Conservation (phyloP, 2,329 filamentous ascomycete genomes). For the Lasiodiplodia theobromae region DNA sequence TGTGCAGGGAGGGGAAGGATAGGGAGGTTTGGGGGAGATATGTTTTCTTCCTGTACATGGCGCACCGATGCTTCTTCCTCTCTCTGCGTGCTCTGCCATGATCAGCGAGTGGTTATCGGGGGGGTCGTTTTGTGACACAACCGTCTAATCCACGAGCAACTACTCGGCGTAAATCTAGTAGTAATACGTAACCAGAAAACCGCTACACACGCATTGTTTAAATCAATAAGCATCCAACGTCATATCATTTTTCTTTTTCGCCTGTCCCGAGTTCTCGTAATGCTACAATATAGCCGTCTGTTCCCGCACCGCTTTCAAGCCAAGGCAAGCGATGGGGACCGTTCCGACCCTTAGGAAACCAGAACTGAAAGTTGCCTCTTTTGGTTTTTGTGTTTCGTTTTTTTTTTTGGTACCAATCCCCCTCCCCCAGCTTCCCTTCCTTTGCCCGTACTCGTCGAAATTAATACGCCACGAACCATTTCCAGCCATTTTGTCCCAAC, state of each 20-base stretch:
- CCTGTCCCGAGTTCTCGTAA: not conserved
- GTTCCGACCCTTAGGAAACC: not conserved
- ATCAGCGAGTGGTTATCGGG: too few species aligned
- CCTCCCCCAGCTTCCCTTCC: too few species aligned
- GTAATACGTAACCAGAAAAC: too few species aligned
- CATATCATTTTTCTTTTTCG: not conserved
- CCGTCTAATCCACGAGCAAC: not conserved
- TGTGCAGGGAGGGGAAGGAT: too few species aligned
- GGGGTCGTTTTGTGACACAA: too few species aligned
- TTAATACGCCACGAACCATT: not conserved
- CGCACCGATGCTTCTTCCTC: too few species aligned
- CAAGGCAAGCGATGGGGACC: not conserved
- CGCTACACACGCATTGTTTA: not conserved
- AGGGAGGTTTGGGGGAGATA: too few species aligned
- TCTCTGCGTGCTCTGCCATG: too few species aligned
- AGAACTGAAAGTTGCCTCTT: not conserved
- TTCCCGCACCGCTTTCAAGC: not conserved
- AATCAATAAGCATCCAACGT: not conserved
- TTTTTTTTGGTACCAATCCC: not conserved
- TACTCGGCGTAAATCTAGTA: not conserved
- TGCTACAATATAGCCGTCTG: not conserved
- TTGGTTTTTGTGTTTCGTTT: not conserved
- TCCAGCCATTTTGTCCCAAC: not conserved
- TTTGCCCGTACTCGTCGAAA: too few species aligned
- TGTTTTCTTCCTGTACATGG: too few species aligned